Conservation (phyloP, 1,139 yeast species). For the Candida buenavistaensis region DNA sequence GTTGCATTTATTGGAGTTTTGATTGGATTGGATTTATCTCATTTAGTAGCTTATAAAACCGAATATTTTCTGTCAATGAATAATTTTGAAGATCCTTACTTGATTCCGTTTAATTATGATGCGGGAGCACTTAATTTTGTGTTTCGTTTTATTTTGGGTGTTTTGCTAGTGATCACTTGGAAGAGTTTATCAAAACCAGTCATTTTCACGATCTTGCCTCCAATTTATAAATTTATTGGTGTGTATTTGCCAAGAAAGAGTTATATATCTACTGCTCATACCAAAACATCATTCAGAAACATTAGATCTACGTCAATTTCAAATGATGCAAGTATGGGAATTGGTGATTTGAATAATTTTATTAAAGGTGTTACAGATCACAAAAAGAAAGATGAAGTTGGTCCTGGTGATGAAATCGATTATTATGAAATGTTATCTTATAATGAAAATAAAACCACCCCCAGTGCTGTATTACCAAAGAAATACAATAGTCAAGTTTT, state of each 20-base stretch:
- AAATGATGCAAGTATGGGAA: slow-evolving; percentile 33
- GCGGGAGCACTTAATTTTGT: slow-evolving; percentile 42
- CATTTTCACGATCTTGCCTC: slow-evolving; percentile 50
- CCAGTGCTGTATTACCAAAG: slow-evolving; percentile 8
- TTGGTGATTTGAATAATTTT: slow-evolving; percentile 37
- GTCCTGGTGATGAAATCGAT: slow-evolving; percentile 44
- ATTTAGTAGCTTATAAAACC: slow-evolving; percentile 40
- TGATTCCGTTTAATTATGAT: slow-evolving; percentile 40
- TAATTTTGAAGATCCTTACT: slow-evolving; percentile 26
- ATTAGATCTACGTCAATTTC: slow-evolving; percentile 44
- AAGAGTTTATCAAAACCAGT: slow-evolving; percentile 64
- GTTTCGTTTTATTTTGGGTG: slow-evolving; percentile 57
- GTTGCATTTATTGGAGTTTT: slow-evolving; percentile 93
- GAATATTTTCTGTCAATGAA: slow-evolving; percentile 23
- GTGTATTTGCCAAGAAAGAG: slow-evolving; percentile 43
- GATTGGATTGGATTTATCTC: slow-evolving; percentile 66
- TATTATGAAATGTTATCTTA: slow-evolving; percentile 44
- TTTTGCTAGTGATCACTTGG: slow-evolving; percentile 65
- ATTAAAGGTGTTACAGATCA: slow-evolving; percentile 31
- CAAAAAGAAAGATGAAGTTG: slow-evolving; percentile 29
- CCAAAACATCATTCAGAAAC: slow-evolving; percentile 32
- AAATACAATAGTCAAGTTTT: slow-evolving; percentile 41
- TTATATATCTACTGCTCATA: slow-evolving; percentile 41
- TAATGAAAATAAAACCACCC: slow-evolving; percentile 16
- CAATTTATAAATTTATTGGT: slow-evolving; percentile 46